phyloP scores from a whole-genome alignment of 768 basidiomycete genomes.

The Leccinum disarticulatum region DNA sequence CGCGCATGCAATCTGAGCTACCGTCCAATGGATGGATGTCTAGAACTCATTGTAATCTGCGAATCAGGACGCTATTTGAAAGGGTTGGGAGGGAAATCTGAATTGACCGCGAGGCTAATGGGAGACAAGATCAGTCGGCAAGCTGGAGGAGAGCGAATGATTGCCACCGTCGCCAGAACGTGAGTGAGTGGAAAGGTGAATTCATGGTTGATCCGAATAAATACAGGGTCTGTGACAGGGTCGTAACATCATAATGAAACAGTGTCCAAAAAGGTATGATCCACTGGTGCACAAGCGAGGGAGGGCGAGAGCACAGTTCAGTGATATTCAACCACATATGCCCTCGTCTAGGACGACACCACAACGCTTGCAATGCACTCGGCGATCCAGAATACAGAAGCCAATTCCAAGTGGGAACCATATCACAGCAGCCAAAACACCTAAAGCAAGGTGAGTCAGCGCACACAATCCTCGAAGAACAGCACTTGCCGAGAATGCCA shows the following conservation, averaged over 20 bases:
- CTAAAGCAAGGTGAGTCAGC: slow-evolving; percentile 35
- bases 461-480: not conserved
- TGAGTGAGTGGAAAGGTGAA: not conserved
- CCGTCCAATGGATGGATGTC: too few relatives aligned
- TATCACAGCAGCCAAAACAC: slow-evolving; percentile 76
- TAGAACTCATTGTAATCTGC: too few relatives aligned
- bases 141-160: not conserved
- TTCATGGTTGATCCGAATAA: slow-evolving; percentile 7
- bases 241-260: slow-evolving; percentile 1
- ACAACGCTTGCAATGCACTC: slow-evolving; percentile 61
- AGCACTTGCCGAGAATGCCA: slow-evolving; percentile 63
- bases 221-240: slow-evolving; percentile 15
- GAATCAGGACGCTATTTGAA: too few relatives aligned
- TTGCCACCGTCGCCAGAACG: not conserved
- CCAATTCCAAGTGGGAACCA: slow-evolving; percentile 88
- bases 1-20: too few relatives aligned
- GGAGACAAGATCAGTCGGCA: not conserved
- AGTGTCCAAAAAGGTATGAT: slow-evolving; percentile 1
- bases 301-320: not conserved
- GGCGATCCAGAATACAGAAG: slow-evolving; percentile 72
- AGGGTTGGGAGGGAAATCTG: too few relatives aligned
- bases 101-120: not conserved
- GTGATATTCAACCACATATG: slow-evolving; percentile 26
- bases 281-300: not conserved
- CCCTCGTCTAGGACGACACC: slow-evolving; percentile 40